Evolutionary conservation across 305 asterid genomes (phyloP).

Genomic region (Andrographis paniculata): DNA sequence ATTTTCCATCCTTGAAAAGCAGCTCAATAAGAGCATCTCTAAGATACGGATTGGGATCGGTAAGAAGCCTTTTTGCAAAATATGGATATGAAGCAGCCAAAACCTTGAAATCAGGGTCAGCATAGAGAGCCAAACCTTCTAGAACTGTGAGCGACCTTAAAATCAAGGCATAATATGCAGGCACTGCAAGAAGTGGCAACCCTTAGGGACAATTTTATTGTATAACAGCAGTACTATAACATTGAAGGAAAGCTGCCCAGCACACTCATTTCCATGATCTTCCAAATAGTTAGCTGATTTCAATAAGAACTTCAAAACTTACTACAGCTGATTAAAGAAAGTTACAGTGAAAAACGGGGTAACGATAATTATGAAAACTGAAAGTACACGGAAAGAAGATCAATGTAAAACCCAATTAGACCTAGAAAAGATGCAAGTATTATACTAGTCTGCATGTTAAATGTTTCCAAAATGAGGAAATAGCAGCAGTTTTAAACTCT

Average conservation of each 20-base stretch:
- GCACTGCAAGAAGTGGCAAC: constrained; percentile 57
- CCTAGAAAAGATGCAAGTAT: constrained; percentile 8
- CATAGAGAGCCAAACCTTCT: constrained; percentile 96
- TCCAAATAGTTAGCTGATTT: no score
- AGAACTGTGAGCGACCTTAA: constrained; percentile 97
- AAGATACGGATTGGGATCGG: constrained; percentile 98
- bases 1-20: constrained; percentile 92
- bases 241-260: neutral
- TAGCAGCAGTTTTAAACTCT: constrained; percentile 1
- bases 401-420: no score
- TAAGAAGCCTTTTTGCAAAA: constrained; percentile 96
- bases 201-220: neutral
- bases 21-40: constrained; percentile 99
- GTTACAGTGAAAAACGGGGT: no score
- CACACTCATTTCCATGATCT: no score
- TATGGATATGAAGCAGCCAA: constrained; percentile 98
- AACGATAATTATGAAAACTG: no score
- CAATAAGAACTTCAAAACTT: no score
- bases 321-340: no score
- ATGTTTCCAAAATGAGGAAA: neutral
- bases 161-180: constrained; percentile 95
- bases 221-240: neutral
- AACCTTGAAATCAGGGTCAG: constrained; percentile 97
- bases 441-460: constrained; percentile 9
- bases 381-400: no score